phyloP scores from a whole-genome alignment of 371 early-diverging fungal species.

The Umbelopsis sp. region DNA sequence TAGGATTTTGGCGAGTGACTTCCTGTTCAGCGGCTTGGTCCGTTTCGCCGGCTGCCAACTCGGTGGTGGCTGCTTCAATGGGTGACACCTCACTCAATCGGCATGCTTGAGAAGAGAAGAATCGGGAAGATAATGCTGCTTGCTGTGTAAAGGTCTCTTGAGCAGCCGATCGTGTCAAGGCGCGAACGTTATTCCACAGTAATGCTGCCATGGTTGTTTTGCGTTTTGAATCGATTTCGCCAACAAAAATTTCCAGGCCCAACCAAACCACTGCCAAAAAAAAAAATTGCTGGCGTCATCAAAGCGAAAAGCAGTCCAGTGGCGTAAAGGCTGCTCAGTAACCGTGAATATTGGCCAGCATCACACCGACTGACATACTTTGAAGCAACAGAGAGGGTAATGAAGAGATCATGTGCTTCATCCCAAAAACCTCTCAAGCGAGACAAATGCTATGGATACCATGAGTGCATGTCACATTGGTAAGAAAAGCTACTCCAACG shows the following conservation, averaged over 20 bases:
- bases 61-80: neutral
- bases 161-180: neutral
- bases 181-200: neutral
- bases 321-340: too few relatives aligned
- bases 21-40: neutral
- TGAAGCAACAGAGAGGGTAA: too few relatives aligned
- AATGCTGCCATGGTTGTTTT: neutral
- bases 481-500: too few relatives aligned
- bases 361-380: too few relatives aligned
- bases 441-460: too few relatives aligned
- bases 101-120: neutral
- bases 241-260: neutral
- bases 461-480: too few relatives aligned
- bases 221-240: neutral
- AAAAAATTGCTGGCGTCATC: neutral
- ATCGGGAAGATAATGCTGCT: neutral
- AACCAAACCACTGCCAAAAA: neutral
- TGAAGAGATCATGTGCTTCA: too few relatives aligned
- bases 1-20: constrained; percentile 58
- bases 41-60: neutral
- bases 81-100: neutral
- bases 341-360: too few relatives aligned
- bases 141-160: neutral
- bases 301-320: neutral
- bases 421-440: too few relatives aligned